Evolutionary conservation across 257 asterid species (phyloP).

Genomic region (Przewalskia tangutica): DNA sequence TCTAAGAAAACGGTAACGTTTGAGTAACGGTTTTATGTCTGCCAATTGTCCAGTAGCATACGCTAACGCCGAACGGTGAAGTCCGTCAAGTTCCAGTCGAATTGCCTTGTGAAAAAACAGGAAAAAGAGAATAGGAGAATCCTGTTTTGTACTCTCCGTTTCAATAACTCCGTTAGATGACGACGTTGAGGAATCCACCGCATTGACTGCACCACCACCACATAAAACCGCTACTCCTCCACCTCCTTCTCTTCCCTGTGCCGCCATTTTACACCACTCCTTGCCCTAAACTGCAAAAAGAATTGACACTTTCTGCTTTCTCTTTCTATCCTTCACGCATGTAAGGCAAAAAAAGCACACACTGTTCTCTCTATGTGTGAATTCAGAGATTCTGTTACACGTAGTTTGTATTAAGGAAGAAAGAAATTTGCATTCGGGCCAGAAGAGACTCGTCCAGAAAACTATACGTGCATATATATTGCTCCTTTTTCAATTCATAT

Average conservation of each 20-base stretch:
- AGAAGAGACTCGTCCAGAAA: not conserved
- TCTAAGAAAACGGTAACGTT: conserved; percentile 29
- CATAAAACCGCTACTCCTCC: conserved; percentile 37
- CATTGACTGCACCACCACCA: conserved; percentile 22
- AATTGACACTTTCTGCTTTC: not conserved
- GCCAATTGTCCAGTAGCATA: conserved; percentile 25
- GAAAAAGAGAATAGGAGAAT: conserved; percentile 30
- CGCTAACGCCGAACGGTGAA: conserved; percentile 34
- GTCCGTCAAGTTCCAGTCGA: conserved; percentile 33
- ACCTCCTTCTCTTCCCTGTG: conserved; percentile 30
- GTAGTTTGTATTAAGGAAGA: not conserved
- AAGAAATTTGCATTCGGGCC: not conserved
- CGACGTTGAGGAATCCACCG: conserved; percentile 20
- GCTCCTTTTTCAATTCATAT: not conserved
- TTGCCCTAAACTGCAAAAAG: not conserved
- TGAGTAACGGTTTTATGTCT: conserved; percentile 24
- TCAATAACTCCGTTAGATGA: conserved; percentile 12
- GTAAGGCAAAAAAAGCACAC: not conserved
- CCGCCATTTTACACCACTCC: conserved; percentile 16
- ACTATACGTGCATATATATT: not conserved
- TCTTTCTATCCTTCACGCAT: not conserved
- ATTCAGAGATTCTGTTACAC: not conserved
- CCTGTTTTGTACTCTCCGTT: conserved; percentile 6
- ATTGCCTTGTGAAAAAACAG: conserved; percentile 38
- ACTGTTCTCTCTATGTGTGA: not conserved